phyloP scores from a whole-genome alignment of 805 yeast species.

The Clavispora fructus region DNA sequence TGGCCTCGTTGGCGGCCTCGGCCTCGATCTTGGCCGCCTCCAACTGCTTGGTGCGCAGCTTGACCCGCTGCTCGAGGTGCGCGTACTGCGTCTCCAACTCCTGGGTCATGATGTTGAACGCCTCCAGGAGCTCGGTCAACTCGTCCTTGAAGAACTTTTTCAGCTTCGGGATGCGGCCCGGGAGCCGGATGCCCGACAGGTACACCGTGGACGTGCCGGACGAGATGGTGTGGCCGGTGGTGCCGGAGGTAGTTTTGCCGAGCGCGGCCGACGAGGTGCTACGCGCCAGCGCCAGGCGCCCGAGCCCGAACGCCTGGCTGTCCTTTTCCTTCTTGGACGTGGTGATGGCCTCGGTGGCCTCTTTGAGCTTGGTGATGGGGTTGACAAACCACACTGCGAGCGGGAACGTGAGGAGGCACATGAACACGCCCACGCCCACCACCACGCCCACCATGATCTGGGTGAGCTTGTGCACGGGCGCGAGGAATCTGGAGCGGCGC shows the following conservation, averaged over 20 bases:
- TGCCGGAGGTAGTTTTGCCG: conserved; percentile 19
- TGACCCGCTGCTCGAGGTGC: conserved; percentile 82
- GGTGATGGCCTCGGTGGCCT: conserved; percentile 73
- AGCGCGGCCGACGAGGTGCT: neutral
- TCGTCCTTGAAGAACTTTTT: conserved; percentile 69
- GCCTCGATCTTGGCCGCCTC: conserved; percentile 87
- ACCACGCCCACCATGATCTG: conserved; percentile 74
- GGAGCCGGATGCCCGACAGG: conserved; percentile 36
- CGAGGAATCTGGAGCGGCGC: conserved; percentile 49
- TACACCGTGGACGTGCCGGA: conserved; percentile 32
- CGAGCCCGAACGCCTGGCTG: neutral
- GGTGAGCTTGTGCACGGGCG: conserved; percentile 56
- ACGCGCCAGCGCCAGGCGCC: neutral
- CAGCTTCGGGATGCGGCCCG: conserved; percentile 29
- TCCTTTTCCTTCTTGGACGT: conserved; percentile 31
- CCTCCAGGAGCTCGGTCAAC: conserved; percentile 78
- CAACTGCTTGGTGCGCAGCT: conserved; percentile 77
- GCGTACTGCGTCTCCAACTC: conserved; percentile 81
- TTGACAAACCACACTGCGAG: conserved; percentile 78
- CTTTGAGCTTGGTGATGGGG: conserved; percentile 74
- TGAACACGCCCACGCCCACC: conserved; percentile 68
- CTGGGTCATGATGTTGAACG: conserved; percentile 87
- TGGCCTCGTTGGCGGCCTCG: conserved; percentile 94
- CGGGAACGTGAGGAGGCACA: conserved; percentile 74
- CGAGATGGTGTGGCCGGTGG: conserved; percentile 25